Evolutionary conservation across 2,329 filamentous ascomycete genomes (phyloP).

Genomic region (Monosporascus sp.): DNA sequence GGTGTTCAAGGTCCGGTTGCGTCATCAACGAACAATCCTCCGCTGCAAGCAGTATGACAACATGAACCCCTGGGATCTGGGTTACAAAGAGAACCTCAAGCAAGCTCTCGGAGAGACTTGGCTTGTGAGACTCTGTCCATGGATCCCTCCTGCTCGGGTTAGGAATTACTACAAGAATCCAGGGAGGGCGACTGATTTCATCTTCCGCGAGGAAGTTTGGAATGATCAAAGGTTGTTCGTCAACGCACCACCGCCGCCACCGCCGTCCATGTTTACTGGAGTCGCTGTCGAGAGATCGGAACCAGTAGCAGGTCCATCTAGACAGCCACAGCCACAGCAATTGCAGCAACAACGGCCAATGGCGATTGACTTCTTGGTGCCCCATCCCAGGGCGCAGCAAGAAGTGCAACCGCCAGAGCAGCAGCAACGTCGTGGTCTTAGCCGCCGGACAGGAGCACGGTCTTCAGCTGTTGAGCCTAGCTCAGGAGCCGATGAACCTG

Average conservation of each 20-base stretch:
- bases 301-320: background rate
- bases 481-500: background rate
- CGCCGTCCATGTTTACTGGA: background rate
- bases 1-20: background rate
- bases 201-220: background rate
- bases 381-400: background rate
- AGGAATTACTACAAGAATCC: background rate
- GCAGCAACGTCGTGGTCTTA: background rate
- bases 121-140: background rate
- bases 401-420: background rate
- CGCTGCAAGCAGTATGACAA: background rate
- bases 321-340: no score
- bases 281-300: background rate
- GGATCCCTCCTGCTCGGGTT: background rate
- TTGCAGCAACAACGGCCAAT: background rate
- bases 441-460: background rate
- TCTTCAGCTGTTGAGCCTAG: background rate
- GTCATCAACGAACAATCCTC: background rate
- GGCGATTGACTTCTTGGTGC: background rate
- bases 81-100: background rate
- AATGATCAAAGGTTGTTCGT: background rate
- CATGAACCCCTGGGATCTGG: background rate
- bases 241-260: background rate
- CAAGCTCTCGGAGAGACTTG: background rate
- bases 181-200: background rate